Percentiles rank a stretch among this genome's conserved stretches.
Conservation (phyloP, 192 early-diverging fungal genomes). For the Entophlyctis luteolus region DNA sequence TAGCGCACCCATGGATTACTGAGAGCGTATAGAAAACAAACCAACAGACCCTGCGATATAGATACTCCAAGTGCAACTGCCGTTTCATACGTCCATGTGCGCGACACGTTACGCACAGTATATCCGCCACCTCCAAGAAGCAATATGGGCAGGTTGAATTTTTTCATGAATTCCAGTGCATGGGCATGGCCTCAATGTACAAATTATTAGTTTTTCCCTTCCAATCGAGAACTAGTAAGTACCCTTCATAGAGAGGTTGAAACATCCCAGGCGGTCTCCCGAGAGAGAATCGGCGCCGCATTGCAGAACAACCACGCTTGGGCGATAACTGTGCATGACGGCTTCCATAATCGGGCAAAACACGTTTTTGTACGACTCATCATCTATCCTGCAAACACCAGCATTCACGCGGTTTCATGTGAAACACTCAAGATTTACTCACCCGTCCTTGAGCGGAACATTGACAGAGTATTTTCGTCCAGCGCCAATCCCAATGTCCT, state of each 20-base stretch:
- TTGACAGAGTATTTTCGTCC: constrained; percentile 95
- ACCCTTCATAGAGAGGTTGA: constrained; percentile 93
- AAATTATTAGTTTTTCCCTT: constrained; percentile 22
- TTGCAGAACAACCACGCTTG: constrained; percentile 88
- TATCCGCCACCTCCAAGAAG: constrained; percentile 97
- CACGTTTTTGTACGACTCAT: constrained; percentile 70
- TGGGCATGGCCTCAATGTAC: constrained; percentile 74
- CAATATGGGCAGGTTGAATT: constrained; percentile 85
- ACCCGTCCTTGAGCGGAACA: constrained; percentile 88
- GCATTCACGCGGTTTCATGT: neutral
- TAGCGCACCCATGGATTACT: neutral
- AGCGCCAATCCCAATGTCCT: constrained; percentile 87
- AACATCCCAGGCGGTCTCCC: constrained; percentile 90
- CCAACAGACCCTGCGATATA: constrained; percentile 52
- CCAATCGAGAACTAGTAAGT: too few species aligned
- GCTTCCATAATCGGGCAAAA: constrained; percentile 75
- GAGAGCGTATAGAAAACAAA: neutral
- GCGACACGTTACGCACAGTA: constrained; percentile 80
- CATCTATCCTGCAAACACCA: constrained; percentile 57
- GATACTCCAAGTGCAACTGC: constrained; percentile 72
- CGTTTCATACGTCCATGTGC: constrained; percentile 94
- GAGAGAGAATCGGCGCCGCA: constrained; percentile 96
- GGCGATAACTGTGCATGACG: constrained; percentile 90
- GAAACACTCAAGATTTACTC: neutral
- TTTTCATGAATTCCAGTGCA: constrained; percentile 86